Base-by-base conservation (phyloP, 75 land plant species). In the Cryptomeria japonica region DNA sequence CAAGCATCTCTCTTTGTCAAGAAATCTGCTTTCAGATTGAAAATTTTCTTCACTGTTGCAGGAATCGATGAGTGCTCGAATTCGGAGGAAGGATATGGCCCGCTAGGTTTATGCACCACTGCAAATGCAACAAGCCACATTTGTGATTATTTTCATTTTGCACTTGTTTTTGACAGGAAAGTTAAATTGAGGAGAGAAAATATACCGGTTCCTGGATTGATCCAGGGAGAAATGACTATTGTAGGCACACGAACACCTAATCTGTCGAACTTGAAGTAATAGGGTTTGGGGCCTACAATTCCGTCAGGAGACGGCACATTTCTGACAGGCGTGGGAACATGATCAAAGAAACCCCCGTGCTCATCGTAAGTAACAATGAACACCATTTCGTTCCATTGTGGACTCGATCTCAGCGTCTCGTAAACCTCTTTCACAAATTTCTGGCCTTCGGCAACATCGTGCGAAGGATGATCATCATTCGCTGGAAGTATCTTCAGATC, bases 311-410 rank as follows among this genome's bases (percentile, higher is more conserved):
- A 93, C 18, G 97, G 97, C 13, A 95, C 96, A 19, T 91, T 91
- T 6, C 19, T 70, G 56, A 83, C 89, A 3, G 94, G 97, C 34
- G 96, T 93, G 39, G 96, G 96, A 47, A 95, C 97, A 41, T 95
- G 97, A 86, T 95, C 96, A 83, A 87, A 95, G 89, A 94, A 95
- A 1, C 97, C 97, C 14, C 97, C 97, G 75, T 95, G 97, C 90
- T 95, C 97, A 53, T 95, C 97, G 85, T 95, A 95, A 39, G 92
- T 95, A 78, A 95, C 80, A 73, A 95, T 41, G 61, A 95, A 89
- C 86, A 95, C 87, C 31, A 87, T 90, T 78, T 91, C 85, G 85
- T 95, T 88, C 97, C 97, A 95, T 89, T 95, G 97, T 0, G 97
- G 97, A 80, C 97, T 93, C 34, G 93, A 80, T 28, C 97, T 78